phyloP scores from a whole-genome alignment of 495 filamentous ascomycete species.

The Penicillium steckii region DNA sequence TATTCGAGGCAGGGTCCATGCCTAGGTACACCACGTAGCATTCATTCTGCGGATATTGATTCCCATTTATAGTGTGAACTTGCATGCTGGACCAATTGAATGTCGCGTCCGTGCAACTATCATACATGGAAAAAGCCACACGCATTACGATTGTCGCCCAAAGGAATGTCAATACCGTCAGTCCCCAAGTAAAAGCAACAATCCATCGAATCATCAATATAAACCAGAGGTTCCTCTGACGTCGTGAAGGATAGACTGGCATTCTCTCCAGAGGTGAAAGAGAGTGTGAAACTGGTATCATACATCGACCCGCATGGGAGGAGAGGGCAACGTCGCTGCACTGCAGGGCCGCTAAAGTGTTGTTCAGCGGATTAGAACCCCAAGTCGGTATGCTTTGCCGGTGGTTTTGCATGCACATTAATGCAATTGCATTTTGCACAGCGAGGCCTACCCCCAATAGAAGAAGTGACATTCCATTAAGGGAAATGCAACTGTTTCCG shows the following conservation, averaged over 20 bases:
- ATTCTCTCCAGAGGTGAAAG: no score
- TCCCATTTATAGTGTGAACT: no score
- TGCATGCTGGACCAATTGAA: no score
- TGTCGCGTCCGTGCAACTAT: background rate
- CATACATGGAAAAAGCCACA: background rate
- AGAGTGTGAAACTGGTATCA: background rate
- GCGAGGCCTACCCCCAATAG: background rate
- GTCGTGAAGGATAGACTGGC: background rate
- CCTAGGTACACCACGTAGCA: background rate
- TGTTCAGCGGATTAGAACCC: constrained; percentile 25
- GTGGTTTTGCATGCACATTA: constrained; percentile 1
- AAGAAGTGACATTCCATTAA: background rate
- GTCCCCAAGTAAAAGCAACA: background rate
- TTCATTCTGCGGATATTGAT: background rate
- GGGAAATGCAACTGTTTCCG: background rate
- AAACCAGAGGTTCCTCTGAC: background rate
- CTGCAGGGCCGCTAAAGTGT: constrained; percentile 19
- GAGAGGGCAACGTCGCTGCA: background rate
- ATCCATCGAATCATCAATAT: background rate
- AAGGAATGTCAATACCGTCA: background rate
- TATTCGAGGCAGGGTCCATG: background rate
- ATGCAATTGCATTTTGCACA: constrained; percentile 4
- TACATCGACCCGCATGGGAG: background rate
- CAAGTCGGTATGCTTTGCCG: constrained; percentile 19
- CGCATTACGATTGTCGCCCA: background rate